Conservation (phyloP, 805 yeast species). For the Wickerhamomyces ciferrii region DNA sequence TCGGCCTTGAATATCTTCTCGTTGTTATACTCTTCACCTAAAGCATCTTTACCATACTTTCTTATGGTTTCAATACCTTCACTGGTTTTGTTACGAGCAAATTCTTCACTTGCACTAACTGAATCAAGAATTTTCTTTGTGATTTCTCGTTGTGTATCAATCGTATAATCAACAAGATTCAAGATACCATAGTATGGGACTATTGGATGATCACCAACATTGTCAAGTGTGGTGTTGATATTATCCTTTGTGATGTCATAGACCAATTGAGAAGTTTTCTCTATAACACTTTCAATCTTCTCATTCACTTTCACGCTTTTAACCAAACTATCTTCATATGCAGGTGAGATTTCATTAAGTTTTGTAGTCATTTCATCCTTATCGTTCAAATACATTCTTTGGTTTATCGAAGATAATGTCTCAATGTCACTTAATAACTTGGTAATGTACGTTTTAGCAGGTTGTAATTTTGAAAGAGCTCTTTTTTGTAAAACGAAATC, state of each 20-base stretch:
- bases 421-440: constrained; percentile 67
- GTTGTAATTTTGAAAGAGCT: constrained; percentile 80
- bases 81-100: constrained; percentile 59
- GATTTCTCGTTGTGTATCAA: constrained; percentile 61
- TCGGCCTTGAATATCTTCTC: constrained; percentile 63
- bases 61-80: constrained; percentile 59
- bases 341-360: constrained; percentile 57
- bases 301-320: constrained; percentile 53
- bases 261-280: constrained; percentile 47
- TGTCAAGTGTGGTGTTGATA: constrained; percentile 46
- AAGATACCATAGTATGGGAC: constrained; percentile 57
- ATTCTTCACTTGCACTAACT: constrained; percentile 60
- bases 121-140: constrained; percentile 58
- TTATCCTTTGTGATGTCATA: constrained; percentile 56
- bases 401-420: constrained; percentile 57
- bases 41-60: constrained; percentile 51
- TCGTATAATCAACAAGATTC: constrained; percentile 65
- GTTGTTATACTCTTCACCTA: constrained; percentile 53
- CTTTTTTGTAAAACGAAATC: constrained; percentile 86
- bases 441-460: constrained; percentile 82
- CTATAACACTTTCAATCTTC: constrained; percentile 57
- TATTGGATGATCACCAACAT: constrained; percentile 44
- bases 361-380: constrained; percentile 40
- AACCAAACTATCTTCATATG: constrained; percentile 46
- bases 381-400: constrained; percentile 45